A percentile compares a stretch with the other conserved stretches of the same genome.
Conservation (phyloP, 768 basidiomycete species). For the Terana coerulea region DNA sequence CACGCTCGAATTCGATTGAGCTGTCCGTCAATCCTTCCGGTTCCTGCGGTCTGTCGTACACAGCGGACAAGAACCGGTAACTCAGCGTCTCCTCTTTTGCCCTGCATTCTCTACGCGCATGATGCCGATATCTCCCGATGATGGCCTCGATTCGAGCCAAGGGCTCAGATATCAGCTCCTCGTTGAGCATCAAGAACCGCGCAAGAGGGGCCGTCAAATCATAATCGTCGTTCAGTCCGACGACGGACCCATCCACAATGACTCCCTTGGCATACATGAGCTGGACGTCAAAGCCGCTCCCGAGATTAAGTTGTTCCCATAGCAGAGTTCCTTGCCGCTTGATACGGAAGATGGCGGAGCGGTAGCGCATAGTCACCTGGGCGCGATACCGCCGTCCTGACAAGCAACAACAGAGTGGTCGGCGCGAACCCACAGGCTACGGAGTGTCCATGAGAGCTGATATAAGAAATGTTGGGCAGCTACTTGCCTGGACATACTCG, state of each 20-base stretch:
- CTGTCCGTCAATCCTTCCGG: slow-evolving; percentile 41
- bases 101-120: slow-evolving; percentile 43
- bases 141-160: slow-evolving; percentile 42
- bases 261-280: slow-evolving; percentile 55
- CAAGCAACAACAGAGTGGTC: slow-evolving; percentile 38
- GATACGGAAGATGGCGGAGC: slow-evolving; percentile 45
- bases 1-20: slow-evolving; percentile 45
- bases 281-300: slow-evolving; percentile 64
- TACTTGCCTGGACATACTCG: slow-evolving; percentile 47
- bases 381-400: slow-evolving; percentile 47
- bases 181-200: slow-evolving; percentile 58
- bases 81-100: slow-evolving; percentile 53
- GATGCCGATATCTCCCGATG: slow-evolving; percentile 48
- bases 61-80: slow-evolving; percentile 57
- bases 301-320: slow-evolving; percentile 53
- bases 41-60: slow-evolving; percentile 55
- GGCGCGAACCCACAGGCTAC: slow-evolving; percentile 46
- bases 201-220: slow-evolving; percentile 61
- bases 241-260: slow-evolving; percentile 41
- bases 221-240: slow-evolving; percentile 65
- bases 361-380: slow-evolving; percentile 42
- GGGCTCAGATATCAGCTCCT: slow-evolving; percentile 40
- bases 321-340: slow-evolving; percentile 47
- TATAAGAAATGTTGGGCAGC: not conserved
- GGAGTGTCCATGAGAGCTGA: not conserved